Percentiles rank a stretch among this genome's conserved stretches.
These are phyloP conservation scores for Trypanosoma lewisi DNA, from an alignment of 208 protist species.

Conservation along the genomic window DNA sequence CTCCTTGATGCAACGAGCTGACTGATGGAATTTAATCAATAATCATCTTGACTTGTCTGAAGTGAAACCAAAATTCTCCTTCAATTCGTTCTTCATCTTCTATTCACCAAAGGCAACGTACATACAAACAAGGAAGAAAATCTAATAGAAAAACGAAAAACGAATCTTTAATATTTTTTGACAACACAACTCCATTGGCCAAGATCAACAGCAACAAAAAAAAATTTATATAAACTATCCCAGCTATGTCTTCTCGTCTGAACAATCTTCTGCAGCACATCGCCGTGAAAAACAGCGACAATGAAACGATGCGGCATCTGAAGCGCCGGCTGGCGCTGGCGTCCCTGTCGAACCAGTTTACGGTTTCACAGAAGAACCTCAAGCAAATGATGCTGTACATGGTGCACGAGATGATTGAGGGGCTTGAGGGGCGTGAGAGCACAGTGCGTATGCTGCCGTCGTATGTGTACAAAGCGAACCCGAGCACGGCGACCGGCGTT, in stretches of 20 bases:
- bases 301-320: slow-evolving; percentile 57
- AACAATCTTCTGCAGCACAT: slow-evolving; percentile 83
- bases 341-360: slow-evolving; percentile 69
- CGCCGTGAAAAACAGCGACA: slow-evolving; percentile 51
- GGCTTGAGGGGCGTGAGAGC: slow-evolving; percentile 68
- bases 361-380: slow-evolving; percentile 46
- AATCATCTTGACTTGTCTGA: no score
- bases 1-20: no score
- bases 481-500: slow-evolving; percentile 50
- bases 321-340: slow-evolving; percentile 77
- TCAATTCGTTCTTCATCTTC: no score
- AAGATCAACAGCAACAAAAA: not conserved
- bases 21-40: no score
- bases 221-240: slow-evolving; percentile 1
- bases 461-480: slow-evolving; percentile 73
- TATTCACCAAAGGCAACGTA: no score
- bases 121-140: no score
- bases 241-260: slow-evolving; percentile 62
- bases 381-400: slow-evolving; percentile 75
- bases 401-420: slow-evolving; percentile 83
- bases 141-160: no score
- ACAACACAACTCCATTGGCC: no score
- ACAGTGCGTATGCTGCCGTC: slow-evolving; percentile 86
- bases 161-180: not conserved
- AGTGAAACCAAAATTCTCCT: no score